Base-by-base conservation (phyloP, 2,329 filamentous ascomycete genomes). In the Rhynchosporium secalis region DNA sequence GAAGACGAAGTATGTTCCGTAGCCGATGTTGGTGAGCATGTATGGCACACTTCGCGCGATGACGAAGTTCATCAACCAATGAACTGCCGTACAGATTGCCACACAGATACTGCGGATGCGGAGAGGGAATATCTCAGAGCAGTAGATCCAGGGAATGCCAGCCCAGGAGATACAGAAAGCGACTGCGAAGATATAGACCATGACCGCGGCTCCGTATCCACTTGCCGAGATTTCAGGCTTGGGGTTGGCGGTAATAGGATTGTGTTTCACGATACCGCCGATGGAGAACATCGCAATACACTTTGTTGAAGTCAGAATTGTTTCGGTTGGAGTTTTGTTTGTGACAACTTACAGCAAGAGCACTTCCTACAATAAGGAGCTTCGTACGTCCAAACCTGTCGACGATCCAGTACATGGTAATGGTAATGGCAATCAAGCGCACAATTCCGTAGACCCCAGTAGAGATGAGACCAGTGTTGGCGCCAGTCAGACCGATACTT, bases 61-160 rank as follows among this genome's bases (percentile, higher is more conserved):
- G 29, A 89, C 81, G 66, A 90, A 88, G 71, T 91, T 90, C 75
- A 90, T 90, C 1, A 90, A 75, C 87, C 87, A 89, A 71, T 90
- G 43, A 7, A n/a, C n/a, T 20, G 43, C 43, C 2, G 43, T 20
- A 20, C 43, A 45, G 13, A 45, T 45, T 4, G 43, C 43, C 2
- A 45, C 15, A 15, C 43, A 45, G 13, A 45, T 2, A 45, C 43
- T 45, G 43, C 43, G 43, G 15, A 45, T 45, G 13, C 43, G 43
- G 8, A 45, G 43, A 45, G 86, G 0, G 66, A 83, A 84, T 78
- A 90, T 90, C 74, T 91, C 87, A 13, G 81, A 82, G 12, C 88
- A 81, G 70, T 89, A 86, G 70, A 90, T 85, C 86, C 87, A 90
- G 75, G 85, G 88, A 12, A 85, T 85, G 0, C 86, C 85, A 0